Evolutionary conservation across 2,329 filamentous ascomycete genomes (phyloP).

Genomic region (Zelopaecilomyces penicillatus): DNA sequence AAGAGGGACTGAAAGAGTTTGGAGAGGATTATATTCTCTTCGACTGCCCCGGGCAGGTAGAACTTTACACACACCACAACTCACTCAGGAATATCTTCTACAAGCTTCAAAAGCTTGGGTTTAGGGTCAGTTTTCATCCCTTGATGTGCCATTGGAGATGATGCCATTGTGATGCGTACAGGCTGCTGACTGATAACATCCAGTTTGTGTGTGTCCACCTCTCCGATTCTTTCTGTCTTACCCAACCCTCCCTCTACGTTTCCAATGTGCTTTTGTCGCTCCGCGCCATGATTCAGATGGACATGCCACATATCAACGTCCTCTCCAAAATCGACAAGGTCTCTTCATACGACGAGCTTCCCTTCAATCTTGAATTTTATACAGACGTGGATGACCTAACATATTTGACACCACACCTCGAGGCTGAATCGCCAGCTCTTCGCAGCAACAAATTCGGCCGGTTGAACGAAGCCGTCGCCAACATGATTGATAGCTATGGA

Average conservation of each 20-base stretch:
- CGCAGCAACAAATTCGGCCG: conserved; percentile 69
- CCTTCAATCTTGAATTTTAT: conserved; percentile 95
- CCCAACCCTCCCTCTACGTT: conserved; percentile 87
- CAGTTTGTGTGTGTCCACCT: conserved; percentile 91
- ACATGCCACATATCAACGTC: conserved; percentile 91
- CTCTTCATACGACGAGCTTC: conserved; percentile 70
- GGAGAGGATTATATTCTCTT: conserved; percentile 90
- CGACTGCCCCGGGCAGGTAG: conserved; percentile 94
- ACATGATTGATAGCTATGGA: conserved; percentile 81
- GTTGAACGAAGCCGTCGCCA: conserved; percentile 78
- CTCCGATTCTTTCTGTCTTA: conserved; percentile 88
- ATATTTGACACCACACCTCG: conserved; percentile 72
- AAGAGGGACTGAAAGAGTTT: conserved; percentile 68
- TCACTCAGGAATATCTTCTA: conserved; percentile 89
- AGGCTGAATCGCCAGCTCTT: conserved; percentile 65
- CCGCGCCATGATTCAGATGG: conserved; percentile 96
- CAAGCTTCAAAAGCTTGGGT: conserved; percentile 80
- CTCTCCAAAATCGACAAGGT: conserved; percentile 97
- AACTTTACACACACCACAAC: conserved; percentile 92
- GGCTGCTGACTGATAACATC: conserved; percentile 11
- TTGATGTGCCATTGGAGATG: too few species aligned
- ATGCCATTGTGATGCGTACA: too few species aligned
- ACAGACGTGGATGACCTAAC: conserved; percentile 92
- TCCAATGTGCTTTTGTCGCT: conserved; percentile 89
- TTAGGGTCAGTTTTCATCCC: conserved; percentile 56